phyloP scores from a whole-genome alignment of 192 early-diverging fungal genomes.

The Backusella australiensis region DNA sequence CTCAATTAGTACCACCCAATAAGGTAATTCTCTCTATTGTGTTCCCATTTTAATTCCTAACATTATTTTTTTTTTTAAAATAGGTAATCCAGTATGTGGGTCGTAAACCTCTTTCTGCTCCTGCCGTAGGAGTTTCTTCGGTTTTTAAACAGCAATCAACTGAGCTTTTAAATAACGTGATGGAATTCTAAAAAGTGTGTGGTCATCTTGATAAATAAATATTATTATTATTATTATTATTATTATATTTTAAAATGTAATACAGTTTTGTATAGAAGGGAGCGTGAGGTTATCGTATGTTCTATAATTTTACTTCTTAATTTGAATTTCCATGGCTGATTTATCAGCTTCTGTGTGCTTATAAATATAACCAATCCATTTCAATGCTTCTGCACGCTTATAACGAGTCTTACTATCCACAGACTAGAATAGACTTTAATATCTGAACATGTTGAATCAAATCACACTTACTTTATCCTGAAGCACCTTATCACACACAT shows the following conservation, averaged over 20 bases:
- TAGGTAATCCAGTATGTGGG: conserved; percentile 66
- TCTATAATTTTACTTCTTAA: conserved; percentile 4
- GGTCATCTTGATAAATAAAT: background rate
- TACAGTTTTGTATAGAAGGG: background rate
- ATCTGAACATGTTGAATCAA: background rate
- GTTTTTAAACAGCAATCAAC: conserved; percentile 70
- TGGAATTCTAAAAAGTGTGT: background rate
- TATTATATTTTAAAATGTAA: background rate
- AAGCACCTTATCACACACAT: background rate
- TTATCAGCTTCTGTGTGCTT: conserved; percentile 36
- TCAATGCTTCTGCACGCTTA: conserved; percentile 35
- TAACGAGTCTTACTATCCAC: conserved; percentile 20
- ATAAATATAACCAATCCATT: conserved; percentile 38
- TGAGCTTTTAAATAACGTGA: conserved; percentile 17
- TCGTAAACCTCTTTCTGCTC: conserved; percentile 68
- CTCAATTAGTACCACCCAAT: conserved; percentile 64
- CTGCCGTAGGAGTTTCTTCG: conserved; percentile 74
- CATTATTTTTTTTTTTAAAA: conserved; percentile 13
- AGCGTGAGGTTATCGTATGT: background rate
- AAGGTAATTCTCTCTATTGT: conserved; percentile 22
- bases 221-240: background rate
- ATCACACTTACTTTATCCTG: conserved; percentile 22
- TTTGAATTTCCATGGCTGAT: conserved; percentile 24
- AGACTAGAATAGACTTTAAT: background rate
- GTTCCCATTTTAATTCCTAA: background rate